phyloP scores from a whole-genome alignment of 805 yeast genomes.

The Yarrowia deformans region DNA sequence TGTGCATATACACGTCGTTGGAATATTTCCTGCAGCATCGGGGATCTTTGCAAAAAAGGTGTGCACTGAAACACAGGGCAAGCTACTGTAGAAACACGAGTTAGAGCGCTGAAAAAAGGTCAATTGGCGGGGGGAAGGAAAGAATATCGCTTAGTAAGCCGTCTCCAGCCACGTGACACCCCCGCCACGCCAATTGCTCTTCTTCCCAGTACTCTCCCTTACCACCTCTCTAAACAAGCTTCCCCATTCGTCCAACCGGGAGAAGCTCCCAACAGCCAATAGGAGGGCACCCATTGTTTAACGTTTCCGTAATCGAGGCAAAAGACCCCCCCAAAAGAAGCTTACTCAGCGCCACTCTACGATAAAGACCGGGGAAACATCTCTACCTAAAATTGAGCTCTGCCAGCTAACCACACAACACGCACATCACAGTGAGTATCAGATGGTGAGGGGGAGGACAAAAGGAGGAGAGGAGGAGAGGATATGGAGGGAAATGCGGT shows the following conservation, averaged over 20 bases:
- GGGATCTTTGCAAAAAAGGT: too few relatives aligned
- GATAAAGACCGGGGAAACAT: constrained; percentile 39
- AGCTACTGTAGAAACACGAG: too few relatives aligned
- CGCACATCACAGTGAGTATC: constrained; percentile 22
- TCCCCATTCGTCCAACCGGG: constrained; percentile 17
- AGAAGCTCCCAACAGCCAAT: constrained; percentile 12
- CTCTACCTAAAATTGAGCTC: background rate
- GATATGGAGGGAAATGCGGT: too few relatives aligned
- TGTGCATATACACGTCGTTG: background rate
- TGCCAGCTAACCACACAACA: constrained; percentile 18
- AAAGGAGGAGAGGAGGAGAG: background rate
- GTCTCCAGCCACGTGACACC: too few relatives aligned
- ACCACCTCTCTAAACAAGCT: constrained; percentile 5
- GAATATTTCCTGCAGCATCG: too few relatives aligned
- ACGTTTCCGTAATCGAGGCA: constrained; percentile 14
- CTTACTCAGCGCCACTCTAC: constrained; percentile 27
- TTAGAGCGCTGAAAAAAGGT: too few relatives aligned
- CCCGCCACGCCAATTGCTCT: too few relatives aligned
- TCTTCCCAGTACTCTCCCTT: background rate
- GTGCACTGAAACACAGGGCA: too few relatives aligned
- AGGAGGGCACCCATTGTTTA: constrained; percentile 1
- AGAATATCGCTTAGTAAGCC: too few relatives aligned
- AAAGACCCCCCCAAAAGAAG: constrained; percentile 1
- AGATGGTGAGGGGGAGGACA: background rate
- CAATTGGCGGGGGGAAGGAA: too few relatives aligned